Evolutionary conservation across 2,329 filamentous ascomycete genomes (phyloP).

Genomic region (Colletotrichum sp.): DNA sequence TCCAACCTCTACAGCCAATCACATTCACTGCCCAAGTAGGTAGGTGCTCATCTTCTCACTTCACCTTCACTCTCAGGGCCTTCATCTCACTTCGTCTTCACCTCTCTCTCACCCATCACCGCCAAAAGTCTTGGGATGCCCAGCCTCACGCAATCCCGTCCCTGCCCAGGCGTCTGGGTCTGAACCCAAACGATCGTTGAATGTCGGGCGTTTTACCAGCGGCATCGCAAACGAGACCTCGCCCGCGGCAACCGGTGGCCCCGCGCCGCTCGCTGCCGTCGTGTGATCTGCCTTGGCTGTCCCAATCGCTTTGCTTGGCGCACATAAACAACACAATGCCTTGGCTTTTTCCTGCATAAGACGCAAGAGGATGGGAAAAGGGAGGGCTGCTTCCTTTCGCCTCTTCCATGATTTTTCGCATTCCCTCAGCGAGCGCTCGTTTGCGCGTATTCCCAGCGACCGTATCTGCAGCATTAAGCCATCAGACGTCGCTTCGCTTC

Average conservation of each 20-base stretch:
- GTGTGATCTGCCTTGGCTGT: slow-evolving; percentile 20
- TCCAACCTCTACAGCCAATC: background rate
- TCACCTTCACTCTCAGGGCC: background rate
- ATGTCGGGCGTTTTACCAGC: background rate
- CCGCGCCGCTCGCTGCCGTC: background rate
- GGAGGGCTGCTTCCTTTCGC: background rate
- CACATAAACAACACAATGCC: background rate
- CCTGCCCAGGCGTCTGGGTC: background rate
- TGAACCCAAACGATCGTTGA: background rate
- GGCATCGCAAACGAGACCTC: background rate
- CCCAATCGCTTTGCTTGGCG: slow-evolving; percentile 18
- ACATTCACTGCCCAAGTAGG: background rate
- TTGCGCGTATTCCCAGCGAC: background rate
- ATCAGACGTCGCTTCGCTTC: background rate
- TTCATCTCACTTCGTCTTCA: background rate
- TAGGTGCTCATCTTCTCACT: background rate
- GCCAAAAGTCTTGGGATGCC: background rate
- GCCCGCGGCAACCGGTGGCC: background rate
- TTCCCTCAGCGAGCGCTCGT: background rate
- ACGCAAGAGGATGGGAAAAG: background rate
- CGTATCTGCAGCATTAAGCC: background rate
- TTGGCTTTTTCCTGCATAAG: background rate
- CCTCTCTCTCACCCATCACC: background rate
- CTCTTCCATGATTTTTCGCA: background rate
- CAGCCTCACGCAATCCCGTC: background rate